These are phyloP conservation scores for Gomphus bonarii DNA, from an alignment of 1,284 basidiomycete species.

Conservation along the genomic window DNA sequence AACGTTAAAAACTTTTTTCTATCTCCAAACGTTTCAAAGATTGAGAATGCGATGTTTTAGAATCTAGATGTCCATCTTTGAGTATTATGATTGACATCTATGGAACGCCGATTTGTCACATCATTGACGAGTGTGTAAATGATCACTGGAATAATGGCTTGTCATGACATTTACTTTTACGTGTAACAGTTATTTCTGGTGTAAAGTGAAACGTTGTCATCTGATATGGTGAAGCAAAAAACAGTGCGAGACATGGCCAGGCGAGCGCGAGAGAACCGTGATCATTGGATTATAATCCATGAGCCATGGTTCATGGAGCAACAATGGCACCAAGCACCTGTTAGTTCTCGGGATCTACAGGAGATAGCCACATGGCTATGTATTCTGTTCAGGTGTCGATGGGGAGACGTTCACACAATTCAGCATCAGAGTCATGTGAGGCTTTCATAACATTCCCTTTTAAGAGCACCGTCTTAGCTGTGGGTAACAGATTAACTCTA, in stretches of 20 bases:
- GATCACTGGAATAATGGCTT: no score
- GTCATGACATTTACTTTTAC: no score
- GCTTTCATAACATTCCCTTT: neutral
- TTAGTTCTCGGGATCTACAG: neutral
- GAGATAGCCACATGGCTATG: slow-evolving; percentile 2
- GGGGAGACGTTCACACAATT: neutral
- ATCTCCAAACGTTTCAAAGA: neutral
- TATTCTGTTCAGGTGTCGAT: neutral
- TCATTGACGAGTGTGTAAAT: no score
- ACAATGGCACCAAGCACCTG: neutral
- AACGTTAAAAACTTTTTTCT: neutral
- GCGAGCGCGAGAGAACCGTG: neutral
- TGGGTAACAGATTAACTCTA: neutral
- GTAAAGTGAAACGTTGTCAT: no score
- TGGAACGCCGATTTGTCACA: no score
- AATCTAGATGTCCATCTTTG: neutral
- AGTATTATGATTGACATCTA: neutral
- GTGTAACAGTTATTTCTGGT: no score
- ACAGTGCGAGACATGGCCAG: neutral
- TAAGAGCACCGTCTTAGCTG: neutral
- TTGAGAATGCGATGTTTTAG: neutral
- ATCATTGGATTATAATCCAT: slow-evolving; percentile 9
- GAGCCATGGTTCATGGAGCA: slow-evolving; percentile 1
- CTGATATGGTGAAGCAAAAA: neutral
- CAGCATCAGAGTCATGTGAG: slow-evolving; percentile 8